Evolutionary conservation across 169 alveolate genomes (phyloP), one percentile per base, ranked within the genome.

Genomic region (Eimeria sp.): DNA sequence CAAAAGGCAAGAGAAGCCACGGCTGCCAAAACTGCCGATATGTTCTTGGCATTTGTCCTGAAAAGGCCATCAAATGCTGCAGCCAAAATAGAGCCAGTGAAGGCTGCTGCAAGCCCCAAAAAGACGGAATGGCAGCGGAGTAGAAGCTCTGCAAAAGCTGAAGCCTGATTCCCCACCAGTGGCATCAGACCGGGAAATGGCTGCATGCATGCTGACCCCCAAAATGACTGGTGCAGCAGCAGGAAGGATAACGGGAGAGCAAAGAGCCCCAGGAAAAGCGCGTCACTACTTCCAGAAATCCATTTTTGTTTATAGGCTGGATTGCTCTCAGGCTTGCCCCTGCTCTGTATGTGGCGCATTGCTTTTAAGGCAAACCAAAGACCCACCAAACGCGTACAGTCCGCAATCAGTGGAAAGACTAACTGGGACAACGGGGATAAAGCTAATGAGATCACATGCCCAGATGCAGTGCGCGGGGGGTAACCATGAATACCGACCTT

Each of bases 371-470:
- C 76, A 40, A 85, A 64, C 77, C 91, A 58, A 43, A 85, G 80
- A 37, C 91, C 91, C 62, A 85, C 77, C 60, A 85, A 43, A 49
- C 91, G 91, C 18, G 91, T 52, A 37, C 80, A 80, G 52, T 85
- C 91, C 2, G 91, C 91, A 18, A 85, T 9, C 60, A 85, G 46
- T 20, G 91, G 91, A 40, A 85, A 72, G 49, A 85, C 62, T 37
- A 85, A 18, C 58, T 85, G 78, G 27, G 56, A 43, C 77, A 85
- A 60, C 64, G 82, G 64, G 37, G 80, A 43, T 3, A 85, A 49
- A 30, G 58, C 49, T n/a, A 72, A 14, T 30, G 49, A 33, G 46
- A 37, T 80, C 10, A 52, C 58, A 13, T 58, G 91, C 58, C 27
- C 80, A 37, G 58, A 30, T 64, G 62, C 66, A 25, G 23, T 25